Evolutionary conservation across 768 basidiomycete genomes (phyloP), one percentile per base, ranked within the genome.

Genomic region (Grammothele lineata): DNA sequence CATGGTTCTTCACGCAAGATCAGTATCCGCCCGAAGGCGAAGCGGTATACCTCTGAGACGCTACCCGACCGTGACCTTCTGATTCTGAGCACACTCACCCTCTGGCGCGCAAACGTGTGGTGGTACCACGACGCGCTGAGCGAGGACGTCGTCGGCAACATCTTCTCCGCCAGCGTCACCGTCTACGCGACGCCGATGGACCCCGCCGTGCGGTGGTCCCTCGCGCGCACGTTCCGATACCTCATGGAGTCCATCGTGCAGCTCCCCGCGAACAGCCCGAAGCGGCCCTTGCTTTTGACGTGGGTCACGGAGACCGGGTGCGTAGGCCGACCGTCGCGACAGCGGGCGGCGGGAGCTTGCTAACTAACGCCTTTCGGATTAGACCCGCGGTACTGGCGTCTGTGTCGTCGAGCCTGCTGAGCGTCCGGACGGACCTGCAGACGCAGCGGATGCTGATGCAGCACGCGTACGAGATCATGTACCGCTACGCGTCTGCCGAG

Each of bases 41-140:
- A 78, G 48, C 76, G 78, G 1, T 71, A 71, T 24, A 71, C 73
- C 2, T 68, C 70, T 4, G 83, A 87, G 59, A 76, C 81, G 2
- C 66, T 88, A 3, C 68, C 74, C 0, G 87, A 89, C 52, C 70
- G 78, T 33, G 89, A 92, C 53, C 70, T 88, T 14, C 71, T 92
- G 8, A 65, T 87, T 9, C 69, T 90, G 3, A 78, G 77, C 4
- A 73, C 88, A n/a, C 66, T 88, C 8, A 73, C 85, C 0, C 67
- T 91, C 24, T 90, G 83, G 82, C 76, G 86, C 17, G 60, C 72
- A 1, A 72, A 75, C 37, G 70, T 76, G 0, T 52, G 66, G 21
- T 87, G 85, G 66, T 78, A 77, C 49, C 65, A 80, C 45, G 68
- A 71, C 22, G 72, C 70, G 6, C 60, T 77, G 25, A 65, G 64